Evolutionary conservation across 2,329 filamentous ascomycete species (phyloP).

Genomic region (Falciphora oryzae): DNA sequence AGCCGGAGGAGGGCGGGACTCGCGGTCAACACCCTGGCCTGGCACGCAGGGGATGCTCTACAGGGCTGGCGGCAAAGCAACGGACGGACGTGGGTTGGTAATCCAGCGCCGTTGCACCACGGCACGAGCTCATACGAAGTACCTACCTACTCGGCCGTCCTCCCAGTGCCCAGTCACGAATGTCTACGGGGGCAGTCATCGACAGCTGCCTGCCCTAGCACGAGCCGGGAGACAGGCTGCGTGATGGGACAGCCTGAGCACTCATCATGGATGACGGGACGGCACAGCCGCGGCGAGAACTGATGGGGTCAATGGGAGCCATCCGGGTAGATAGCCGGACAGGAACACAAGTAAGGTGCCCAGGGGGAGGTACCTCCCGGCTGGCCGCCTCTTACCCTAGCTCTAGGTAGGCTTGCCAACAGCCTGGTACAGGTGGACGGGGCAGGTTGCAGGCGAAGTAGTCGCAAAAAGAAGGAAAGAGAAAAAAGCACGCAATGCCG

Average conservation of each 20-base stretch:
- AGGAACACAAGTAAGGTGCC: background rate
- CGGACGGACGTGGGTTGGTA: background rate
- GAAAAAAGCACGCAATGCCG: slow-evolving; percentile 9
- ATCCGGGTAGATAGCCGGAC: background rate
- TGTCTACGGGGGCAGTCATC: background rate
- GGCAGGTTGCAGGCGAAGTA: background rate
- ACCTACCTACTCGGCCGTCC: background rate
- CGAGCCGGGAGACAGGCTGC: background rate
- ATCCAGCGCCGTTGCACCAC: background rate
- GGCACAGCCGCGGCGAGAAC: background rate
- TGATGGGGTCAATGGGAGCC: background rate
- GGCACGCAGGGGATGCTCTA: background rate
- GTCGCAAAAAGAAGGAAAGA: background rate
- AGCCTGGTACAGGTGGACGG: background rate
- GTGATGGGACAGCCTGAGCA: background rate
- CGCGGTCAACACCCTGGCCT: background rate
- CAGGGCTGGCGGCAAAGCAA: background rate
- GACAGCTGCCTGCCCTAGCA: background rate
- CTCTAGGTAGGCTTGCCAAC: background rate
- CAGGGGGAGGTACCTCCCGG: background rate
- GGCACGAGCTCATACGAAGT: background rate
- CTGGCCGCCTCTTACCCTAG: too few species aligned
- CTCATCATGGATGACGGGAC: background rate
- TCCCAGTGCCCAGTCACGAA: background rate
- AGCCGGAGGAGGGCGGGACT: background rate